These are phyloP conservation scores for Alternaria gaisen DNA, from an alignment of 2,329 filamentous ascomycete genomes.

Conservation along the genomic window DNA sequence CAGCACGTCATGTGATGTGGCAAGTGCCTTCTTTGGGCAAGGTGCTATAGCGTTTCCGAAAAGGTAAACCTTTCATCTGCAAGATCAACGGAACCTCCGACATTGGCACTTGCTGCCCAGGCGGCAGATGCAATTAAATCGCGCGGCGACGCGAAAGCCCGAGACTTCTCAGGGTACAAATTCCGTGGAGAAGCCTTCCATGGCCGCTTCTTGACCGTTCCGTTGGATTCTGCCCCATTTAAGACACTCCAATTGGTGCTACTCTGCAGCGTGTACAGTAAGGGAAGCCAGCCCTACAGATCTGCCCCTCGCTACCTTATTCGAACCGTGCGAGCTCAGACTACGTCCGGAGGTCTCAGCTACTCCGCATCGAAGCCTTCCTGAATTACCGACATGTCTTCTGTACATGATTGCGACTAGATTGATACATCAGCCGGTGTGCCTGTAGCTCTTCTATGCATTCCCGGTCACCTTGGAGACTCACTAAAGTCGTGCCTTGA, in stretches of 20 bases:
- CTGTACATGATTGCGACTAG: not conserved
- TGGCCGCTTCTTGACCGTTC: not conserved
- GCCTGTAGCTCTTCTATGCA: not conserved
- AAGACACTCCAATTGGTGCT: not conserved
- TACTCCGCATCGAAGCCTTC: not conserved
- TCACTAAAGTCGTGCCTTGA: not conserved
- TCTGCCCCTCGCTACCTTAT: not conserved
- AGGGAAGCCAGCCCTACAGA: not conserved
- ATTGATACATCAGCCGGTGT: not conserved
- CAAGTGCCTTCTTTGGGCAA: not conserved
- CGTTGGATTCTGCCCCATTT: not conserved
- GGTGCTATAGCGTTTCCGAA: not conserved
- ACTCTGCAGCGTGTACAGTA: not conserved
- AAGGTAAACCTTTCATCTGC: not conserved
- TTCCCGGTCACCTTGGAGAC: not conserved
- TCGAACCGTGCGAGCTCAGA: not conserved
- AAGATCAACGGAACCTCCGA: not conserved
- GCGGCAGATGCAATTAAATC: conserved; percentile 1
- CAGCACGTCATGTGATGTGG: conserved; percentile 14
- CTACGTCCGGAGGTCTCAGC: not conserved
- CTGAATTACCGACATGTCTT: not conserved
- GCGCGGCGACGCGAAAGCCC: not conserved
- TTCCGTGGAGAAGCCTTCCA: not conserved
- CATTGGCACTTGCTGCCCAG: not conserved
- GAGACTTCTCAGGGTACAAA: not conserved